phyloP scores from a whole-genome alignment of 2,329 filamentous ascomycete genomes.

The Fusarium chlamydosporum region DNA sequence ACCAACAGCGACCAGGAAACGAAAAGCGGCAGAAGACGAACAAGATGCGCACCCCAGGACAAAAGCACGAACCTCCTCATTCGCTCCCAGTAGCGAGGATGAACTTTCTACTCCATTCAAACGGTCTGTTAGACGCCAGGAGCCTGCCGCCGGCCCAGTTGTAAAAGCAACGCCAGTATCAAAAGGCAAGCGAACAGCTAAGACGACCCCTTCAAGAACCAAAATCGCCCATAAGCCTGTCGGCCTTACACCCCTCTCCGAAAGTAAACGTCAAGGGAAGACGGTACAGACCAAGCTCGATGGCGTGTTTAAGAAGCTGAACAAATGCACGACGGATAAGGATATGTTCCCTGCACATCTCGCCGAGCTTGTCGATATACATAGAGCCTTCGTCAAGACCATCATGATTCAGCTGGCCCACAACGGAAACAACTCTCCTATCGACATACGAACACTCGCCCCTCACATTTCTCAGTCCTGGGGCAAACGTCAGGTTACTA shows the following conservation, averaged over 20 bases:
- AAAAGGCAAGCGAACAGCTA: constrained; percentile 55
- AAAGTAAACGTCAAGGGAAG: constrained; percentile 51
- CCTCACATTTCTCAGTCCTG: constrained; percentile 76
- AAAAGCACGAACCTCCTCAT: constrained; percentile 52
- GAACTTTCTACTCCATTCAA: constrained; percentile 47
- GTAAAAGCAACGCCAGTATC: constrained; percentile 20
- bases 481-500: constrained; percentile 77
- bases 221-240: constrained; percentile 52
- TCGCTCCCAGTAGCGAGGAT: constrained; percentile 55
- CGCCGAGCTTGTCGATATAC: constrained; percentile 72
- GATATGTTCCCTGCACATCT: constrained; percentile 65
- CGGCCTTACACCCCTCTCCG: constrained; percentile 53
- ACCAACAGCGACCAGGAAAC: constrained; percentile 53
- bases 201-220: constrained; percentile 49
- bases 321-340: constrained; percentile 37
- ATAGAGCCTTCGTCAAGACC: constrained; percentile 77
- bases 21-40: constrained; percentile 54
- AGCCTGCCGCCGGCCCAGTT: constrained; percentile 33
- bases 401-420: constrained; percentile 78
- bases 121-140: constrained; percentile 50
- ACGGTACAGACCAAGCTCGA: constrained; percentile 57
- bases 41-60: constrained; percentile 49
- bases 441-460: constrained; percentile 73
- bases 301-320: constrained; percentile 58
- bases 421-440: constrained; percentile 72